Evolutionary conservation across 495 filamentous ascomycete genomes (phyloP).

Genomic region (Penicillium samsonianum): DNA sequence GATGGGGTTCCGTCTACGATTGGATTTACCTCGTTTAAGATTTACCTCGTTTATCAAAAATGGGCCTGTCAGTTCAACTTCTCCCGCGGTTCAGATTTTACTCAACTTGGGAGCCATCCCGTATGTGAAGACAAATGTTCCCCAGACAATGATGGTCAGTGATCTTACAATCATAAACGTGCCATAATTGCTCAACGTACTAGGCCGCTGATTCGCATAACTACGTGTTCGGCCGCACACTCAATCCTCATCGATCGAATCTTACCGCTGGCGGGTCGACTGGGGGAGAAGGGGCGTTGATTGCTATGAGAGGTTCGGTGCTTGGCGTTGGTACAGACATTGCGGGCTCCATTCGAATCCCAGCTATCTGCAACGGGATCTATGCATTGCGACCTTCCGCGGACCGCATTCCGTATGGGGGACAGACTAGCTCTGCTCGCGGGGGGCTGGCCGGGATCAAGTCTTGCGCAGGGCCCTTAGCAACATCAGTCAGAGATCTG

Average conservation of each 20-base stretch:
- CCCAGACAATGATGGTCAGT: slow-evolving; percentile 45
- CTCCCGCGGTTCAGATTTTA: slow-evolving; percentile 35
- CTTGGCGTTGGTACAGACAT: slow-evolving; percentile 69
- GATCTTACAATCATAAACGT: background rate
- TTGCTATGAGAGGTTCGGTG: slow-evolving; percentile 56
- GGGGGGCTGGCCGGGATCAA: slow-evolving; percentile 14
- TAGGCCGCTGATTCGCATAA: slow-evolving; percentile 46
- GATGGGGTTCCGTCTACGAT: slow-evolving; percentile 40
- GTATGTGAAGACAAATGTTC: slow-evolving; percentile 58
- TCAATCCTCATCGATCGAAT: slow-evolving; percentile 41
- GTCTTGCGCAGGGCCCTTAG: slow-evolving; percentile 52
- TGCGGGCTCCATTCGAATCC: slow-evolving; percentile 61
- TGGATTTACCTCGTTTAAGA: no score
- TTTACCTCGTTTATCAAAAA: slow-evolving; percentile 39
- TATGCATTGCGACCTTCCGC: slow-evolving; percentile 36
- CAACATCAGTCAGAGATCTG: slow-evolving; percentile 54
- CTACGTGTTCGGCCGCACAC: slow-evolving; percentile 43
- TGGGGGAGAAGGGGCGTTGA: slow-evolving; percentile 64
- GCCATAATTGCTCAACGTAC: background rate
- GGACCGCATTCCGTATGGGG: slow-evolving; percentile 31
- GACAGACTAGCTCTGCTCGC: slow-evolving; percentile 39
- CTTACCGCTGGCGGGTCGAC: slow-evolving; percentile 53
- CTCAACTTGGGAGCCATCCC: slow-evolving; percentile 42
- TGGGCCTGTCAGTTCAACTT: slow-evolving; percentile 40
- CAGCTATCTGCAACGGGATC: slow-evolving; percentile 60